Evolutionary conservation across 352 stramenopile species (phyloP).

Genomic region (Phytophthora idaei): DNA sequence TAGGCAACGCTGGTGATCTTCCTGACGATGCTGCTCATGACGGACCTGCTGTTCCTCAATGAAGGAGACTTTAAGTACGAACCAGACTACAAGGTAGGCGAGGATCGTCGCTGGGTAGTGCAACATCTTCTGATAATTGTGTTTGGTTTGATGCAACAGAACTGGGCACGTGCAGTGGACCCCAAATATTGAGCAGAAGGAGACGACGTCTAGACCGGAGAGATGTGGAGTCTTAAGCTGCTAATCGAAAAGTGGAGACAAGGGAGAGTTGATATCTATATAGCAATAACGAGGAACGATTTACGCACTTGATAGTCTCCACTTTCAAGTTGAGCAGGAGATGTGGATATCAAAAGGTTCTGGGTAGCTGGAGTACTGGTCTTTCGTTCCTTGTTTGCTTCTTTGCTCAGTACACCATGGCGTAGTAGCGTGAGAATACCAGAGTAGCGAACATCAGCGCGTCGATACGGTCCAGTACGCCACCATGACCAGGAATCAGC

Average conservation of each 20-base stretch:
- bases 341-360: no score
- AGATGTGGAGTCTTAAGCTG: background rate
- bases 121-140: constrained; percentile 17
- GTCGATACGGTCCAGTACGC: constrained; percentile 95
- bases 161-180: constrained; percentile 78
- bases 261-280: constrained; percentile 34
- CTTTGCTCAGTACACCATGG: constrained; percentile 28
- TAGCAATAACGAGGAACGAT: constrained; percentile 22
- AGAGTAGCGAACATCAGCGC: constrained; percentile 92
- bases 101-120: background rate
- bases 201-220: background rate
- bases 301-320: constrained; percentile 10
- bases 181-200: constrained; percentile 60
- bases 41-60: constrained; percentile 79
- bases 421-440: constrained; percentile 68
- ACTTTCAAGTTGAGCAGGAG: no score
- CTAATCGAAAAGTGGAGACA: constrained; percentile 1
- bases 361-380: no score
- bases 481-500: constrained; percentile 95
- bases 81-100: constrained; percentile 80
- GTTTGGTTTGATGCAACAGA: constrained; percentile 36
- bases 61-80: constrained; percentile 81
- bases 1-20: constrained; percentile 83
- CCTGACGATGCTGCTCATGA: constrained; percentile 70
- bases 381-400: no score